Conservation (phyloP, 1,139 yeast species). For the Pichia terricola region DNA sequence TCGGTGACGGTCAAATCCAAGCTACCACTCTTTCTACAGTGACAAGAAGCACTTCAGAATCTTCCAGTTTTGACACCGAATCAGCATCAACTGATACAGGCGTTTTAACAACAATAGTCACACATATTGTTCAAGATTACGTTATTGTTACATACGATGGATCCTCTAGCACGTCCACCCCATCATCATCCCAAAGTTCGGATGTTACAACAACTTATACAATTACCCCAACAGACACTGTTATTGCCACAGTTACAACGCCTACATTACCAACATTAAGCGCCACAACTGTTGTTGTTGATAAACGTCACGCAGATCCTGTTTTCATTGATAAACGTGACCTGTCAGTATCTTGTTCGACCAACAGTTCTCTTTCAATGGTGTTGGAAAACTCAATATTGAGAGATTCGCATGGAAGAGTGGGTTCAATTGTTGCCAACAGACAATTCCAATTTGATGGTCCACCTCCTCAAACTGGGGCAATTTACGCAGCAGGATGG, state of each 20-base stretch:
- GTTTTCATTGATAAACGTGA: no score
- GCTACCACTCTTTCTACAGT: constrained; percentile 1
- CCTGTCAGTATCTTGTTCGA: no score
- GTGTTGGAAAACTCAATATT: constrained; percentile 43
- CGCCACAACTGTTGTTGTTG: constrained; percentile 25
- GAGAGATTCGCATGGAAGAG: constrained; percentile 55
- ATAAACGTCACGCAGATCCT: constrained; percentile 10
- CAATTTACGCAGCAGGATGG: constrained; percentile 82
- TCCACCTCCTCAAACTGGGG: constrained; percentile 85
- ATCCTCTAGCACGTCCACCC: constrained; percentile 12
- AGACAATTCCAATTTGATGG: constrained; percentile 84
- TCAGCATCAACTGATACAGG: neutral
- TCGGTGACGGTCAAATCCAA: no score
- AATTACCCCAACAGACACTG: constrained; percentile 33
- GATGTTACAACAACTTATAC: constrained; percentile 34
- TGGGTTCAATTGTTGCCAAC: constrained; percentile 75
- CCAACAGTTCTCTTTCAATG: no score
- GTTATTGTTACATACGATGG: constrained; percentile 5
- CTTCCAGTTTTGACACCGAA: neutral
- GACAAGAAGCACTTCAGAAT: neutral
- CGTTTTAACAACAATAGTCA: constrained; percentile 2
- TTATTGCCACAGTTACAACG: constrained; percentile 23
- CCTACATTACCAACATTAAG: constrained; percentile 21
- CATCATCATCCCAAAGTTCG: constrained; percentile 24
- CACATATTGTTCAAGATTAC: constrained; percentile 5